phyloP scores from a whole-genome alignment of 2,329 filamentous ascomycete genomes.

The Talaromyces sp. region DNA sequence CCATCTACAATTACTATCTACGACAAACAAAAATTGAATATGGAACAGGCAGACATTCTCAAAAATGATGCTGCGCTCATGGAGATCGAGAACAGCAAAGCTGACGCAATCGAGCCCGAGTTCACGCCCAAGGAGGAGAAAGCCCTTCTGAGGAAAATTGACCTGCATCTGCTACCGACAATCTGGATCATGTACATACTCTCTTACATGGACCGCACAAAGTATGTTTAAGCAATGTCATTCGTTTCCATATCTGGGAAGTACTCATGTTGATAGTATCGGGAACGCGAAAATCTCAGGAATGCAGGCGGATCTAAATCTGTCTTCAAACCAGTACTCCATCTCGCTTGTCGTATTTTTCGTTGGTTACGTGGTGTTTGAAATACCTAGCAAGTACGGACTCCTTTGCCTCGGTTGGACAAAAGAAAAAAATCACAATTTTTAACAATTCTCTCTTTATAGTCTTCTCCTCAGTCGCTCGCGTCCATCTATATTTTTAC shows the following conservation, averaged over 20 bases:
- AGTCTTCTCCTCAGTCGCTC: conserved; percentile 44
- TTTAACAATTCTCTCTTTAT: too few relatives aligned
- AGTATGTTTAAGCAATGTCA: background rate
- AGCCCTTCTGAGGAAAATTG: conserved; percentile 12
- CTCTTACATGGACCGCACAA: conserved; percentile 14
- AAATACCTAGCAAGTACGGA: conserved; percentile 44
- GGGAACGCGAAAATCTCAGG: conserved; percentile 51
- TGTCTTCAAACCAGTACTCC: conserved; percentile 43
- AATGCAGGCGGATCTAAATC: conserved; percentile 39
- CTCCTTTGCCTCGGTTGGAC: too few relatives aligned
- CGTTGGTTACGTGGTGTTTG: conserved; percentile 46
- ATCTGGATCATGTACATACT: conserved; percentile 13
- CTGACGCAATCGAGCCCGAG: background rate
- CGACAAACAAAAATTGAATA: too few relatives aligned
- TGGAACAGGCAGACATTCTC: too few relatives aligned
- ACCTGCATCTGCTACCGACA: conserved; percentile 13
- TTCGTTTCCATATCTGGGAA: too few relatives aligned
- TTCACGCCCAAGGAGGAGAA: conserved; percentile 1
- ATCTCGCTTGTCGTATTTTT: conserved; percentile 50
- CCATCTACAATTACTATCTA: too few relatives aligned
- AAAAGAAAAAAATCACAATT: too few relatives aligned
- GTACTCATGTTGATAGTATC: conserved; percentile 21
- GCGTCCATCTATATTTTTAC: conserved; percentile 45
- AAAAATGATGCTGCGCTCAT: background rate
- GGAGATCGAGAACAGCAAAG: background rate